These are phyloP conservation scores for Wickerhamomyces kurtzmanii DNA, from an alignment of 805 yeast species.

Conservation along the genomic window DNA sequence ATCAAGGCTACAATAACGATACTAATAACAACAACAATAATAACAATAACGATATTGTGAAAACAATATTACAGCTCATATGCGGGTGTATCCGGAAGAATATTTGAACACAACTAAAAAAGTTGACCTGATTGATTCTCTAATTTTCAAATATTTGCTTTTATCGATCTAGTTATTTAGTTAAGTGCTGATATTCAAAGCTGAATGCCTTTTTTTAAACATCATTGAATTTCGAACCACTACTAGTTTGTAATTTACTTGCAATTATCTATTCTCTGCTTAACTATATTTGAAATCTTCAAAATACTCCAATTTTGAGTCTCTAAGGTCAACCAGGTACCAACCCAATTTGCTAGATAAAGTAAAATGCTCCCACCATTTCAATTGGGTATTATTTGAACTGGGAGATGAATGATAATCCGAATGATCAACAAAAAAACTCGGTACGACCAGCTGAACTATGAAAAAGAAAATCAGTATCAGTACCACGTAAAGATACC, in stretches of 20 bases:
- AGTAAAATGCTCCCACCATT: constrained; percentile 16
- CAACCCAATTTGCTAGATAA: constrained; percentile 11
- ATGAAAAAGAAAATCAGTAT: too few relatives aligned
- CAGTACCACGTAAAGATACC: background rate
- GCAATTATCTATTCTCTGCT: background rate
- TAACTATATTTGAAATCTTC: constrained; percentile 9
- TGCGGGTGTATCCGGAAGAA: constrained; percentile 24
- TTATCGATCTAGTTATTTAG: constrained; percentile 5
- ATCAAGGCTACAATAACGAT: too few relatives aligned
- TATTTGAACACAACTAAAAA: constrained; percentile 3
- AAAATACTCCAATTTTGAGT: too few relatives aligned
- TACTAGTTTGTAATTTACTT: background rate
- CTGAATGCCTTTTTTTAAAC: background rate
- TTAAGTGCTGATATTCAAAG: background rate
- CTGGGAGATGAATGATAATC: too few relatives aligned
- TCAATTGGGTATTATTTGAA: constrained; percentile 1
- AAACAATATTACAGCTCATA: constrained; percentile 17
- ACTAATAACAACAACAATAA: constrained; percentile 14
- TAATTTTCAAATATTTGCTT: constrained; percentile 12
- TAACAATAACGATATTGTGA: constrained; percentile 9
- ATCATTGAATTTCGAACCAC: background rate
- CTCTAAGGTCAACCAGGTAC: too few relatives aligned
- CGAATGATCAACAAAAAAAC: too few relatives aligned
- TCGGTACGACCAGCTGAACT: too few relatives aligned
- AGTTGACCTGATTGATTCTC: background rate